Percentiles rank a stretch among this genome's conserved stretches.
These are phyloP conservation scores for Cystobasidium tubakii DNA, from an alignment of 768 basidiomycete genomes.

Conservation along the genomic window DNA sequence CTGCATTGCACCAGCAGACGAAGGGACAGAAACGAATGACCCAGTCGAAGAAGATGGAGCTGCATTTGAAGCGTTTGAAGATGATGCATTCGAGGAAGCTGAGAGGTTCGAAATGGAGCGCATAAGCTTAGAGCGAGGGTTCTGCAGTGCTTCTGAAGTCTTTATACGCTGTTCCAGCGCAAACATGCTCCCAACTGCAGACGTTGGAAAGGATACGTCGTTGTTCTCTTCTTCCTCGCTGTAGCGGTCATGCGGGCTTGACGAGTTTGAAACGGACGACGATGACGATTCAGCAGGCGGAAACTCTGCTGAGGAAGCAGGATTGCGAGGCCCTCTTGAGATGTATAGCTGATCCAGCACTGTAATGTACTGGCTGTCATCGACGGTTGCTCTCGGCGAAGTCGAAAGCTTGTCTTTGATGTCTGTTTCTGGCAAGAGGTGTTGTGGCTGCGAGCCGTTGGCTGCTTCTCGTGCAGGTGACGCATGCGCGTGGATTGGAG, in stretches of 20 bases:
- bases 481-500: neutral
- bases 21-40: neutral
- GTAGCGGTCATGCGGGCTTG: neutral
- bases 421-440: neutral
- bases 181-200: slow-evolving; percentile 2
- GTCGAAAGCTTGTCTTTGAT: neutral
- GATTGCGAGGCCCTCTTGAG: neutral
- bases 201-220: neutral
- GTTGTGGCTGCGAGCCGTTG: neutral
- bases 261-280: neutral
- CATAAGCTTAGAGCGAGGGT: neutral
- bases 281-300: neutral
- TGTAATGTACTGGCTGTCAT: neutral
- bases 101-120: neutral
- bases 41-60: neutral
- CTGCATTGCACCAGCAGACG: neutral
- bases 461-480: neutral
- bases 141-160: slow-evolving; percentile 12
- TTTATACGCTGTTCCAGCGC: slow-evolving; percentile 1
- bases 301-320: neutral
- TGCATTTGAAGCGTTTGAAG: neutral
- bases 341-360: slow-evolving; percentile 1
- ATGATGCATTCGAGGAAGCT: neutral
- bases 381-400: neutral
- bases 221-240: neutral